Conservation (phyloP, 257 asterid genomes). For the Penstemon davidsonii region DNA sequence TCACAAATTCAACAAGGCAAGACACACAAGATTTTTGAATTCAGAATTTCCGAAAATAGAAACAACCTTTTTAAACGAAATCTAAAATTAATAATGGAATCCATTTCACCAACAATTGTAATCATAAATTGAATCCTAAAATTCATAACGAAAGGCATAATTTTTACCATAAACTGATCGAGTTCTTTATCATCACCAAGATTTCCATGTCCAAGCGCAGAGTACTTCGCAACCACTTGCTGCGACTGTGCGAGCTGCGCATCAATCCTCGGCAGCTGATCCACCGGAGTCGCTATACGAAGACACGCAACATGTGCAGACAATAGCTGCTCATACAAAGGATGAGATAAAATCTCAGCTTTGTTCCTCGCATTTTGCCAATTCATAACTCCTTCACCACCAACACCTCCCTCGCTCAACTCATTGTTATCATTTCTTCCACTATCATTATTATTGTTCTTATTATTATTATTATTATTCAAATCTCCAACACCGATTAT, state of each 20-base stretch:
- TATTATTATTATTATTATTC: conserved; percentile 20
- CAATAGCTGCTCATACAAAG: conserved; percentile 67
- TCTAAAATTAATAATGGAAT: no score
- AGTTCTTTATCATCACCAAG: conserved; percentile 55
- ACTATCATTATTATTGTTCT: conserved; percentile 5
- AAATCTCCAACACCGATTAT: conserved; percentile 39
- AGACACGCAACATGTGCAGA: conserved; percentile 78
- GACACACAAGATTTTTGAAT: no score
- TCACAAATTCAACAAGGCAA: no score
- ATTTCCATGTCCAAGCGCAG: conserved; percentile 50
- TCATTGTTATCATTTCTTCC: conserved; percentile 28
- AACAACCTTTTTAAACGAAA: no score
- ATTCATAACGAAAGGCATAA: not conserved
- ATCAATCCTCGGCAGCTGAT: conserved; percentile 80
- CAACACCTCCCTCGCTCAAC: conserved; percentile 34
- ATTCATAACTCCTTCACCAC: conserved; percentile 42
- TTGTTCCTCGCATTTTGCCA: conserved; percentile 66
- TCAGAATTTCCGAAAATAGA: no score
- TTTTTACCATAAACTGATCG: conserved; percentile 64
- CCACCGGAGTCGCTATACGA: conserved; percentile 79
- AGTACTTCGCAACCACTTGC: conserved; percentile 59
- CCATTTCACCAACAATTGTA: not conserved
- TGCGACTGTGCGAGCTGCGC: conserved; percentile 72
- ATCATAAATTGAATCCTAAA: not conserved
- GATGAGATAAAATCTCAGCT: conserved; percentile 61